These are phyloP conservation scores for Coccomyxa subellipsoidea DNA, from an alignment of 163 green algal species.

Conservation along the genomic window DNA sequence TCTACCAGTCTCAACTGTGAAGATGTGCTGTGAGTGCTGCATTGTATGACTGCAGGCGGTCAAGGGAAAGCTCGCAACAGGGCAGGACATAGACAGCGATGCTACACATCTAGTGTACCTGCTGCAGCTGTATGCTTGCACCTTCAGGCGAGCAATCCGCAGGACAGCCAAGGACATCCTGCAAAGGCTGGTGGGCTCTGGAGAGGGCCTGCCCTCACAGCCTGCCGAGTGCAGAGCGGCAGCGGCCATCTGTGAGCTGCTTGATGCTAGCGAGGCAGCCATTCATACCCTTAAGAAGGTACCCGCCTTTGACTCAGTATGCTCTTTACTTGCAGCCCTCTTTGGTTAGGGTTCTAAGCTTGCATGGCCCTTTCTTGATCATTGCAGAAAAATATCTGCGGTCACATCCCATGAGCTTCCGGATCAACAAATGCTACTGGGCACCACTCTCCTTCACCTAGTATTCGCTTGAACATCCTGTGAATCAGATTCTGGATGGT, in stretches of 20 bases:
- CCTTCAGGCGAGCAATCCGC: not conserved
- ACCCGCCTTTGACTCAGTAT: not conserved
- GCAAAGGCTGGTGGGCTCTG: not conserved
- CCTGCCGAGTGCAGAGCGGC: not conserved
- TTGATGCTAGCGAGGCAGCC: not conserved
- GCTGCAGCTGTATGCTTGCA: conserved; percentile 4
- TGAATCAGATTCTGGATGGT: too few relatives aligned
- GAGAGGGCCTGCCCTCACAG: not conserved
- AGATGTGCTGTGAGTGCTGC: too few relatives aligned
- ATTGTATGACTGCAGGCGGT: not conserved
- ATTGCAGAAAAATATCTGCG: too few relatives aligned
- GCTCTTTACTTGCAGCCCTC: too few relatives aligned
- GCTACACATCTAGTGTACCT: not conserved
- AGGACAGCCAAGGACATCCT: not conserved
- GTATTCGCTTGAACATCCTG: too few relatives aligned
- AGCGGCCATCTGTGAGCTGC: not conserved
- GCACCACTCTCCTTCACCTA: too few relatives aligned
- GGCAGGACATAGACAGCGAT: not conserved
- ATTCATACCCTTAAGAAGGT: not conserved
- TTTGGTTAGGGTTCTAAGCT: too few relatives aligned
- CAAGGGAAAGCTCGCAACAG: not conserved
- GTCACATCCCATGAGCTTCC: too few relatives aligned
- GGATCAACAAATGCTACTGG: too few relatives aligned
- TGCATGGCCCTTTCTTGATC: too few relatives aligned
- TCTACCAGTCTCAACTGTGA: too few relatives aligned